Evolutionary conservation across 768 basidiomycete species (phyloP).

Genomic region (Suillus subaureus): DNA sequence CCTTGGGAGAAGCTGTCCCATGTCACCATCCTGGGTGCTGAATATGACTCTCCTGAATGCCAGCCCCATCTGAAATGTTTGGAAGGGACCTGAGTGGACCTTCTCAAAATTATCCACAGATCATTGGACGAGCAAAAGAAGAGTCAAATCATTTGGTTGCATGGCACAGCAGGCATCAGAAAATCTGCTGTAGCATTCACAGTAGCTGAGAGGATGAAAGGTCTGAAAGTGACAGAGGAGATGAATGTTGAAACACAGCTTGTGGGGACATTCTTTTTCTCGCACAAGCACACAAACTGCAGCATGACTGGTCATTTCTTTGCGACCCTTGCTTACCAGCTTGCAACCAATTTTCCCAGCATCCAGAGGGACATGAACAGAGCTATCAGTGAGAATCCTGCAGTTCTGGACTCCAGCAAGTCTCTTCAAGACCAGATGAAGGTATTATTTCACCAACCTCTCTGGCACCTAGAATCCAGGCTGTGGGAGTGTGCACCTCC

Average conservation of each 20-base stretch:
- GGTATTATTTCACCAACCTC: not conserved
- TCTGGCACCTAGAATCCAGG: not conserved
- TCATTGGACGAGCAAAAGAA: not conserved
- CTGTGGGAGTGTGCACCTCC: not conserved
- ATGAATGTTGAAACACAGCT: not conserved
- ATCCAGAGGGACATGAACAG: not conserved
- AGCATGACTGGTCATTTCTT: not conserved
- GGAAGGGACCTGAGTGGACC: not conserved
- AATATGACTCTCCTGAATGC: not conserved
- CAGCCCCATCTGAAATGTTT: not conserved
- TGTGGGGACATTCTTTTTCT: constrained; percentile 1
- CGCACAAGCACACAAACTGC: not conserved
- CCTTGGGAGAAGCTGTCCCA: not conserved
- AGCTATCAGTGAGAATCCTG: not conserved
- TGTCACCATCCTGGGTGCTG: not conserved
- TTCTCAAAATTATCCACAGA: not conserved
- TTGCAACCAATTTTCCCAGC: not conserved
- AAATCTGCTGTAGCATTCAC: constrained; percentile 1
- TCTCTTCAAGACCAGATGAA: not conserved
- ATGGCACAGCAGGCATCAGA: not conserved
- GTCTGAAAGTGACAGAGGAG: not conserved
- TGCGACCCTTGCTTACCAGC: not conserved
- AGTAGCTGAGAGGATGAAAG: not conserved
- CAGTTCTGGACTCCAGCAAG: not conserved
- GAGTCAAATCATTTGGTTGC: not conserved